Evolutionary conservation across 176 grass and related monocot genomes (phyloP).

Genomic region (Ensete glaucum): DNA sequence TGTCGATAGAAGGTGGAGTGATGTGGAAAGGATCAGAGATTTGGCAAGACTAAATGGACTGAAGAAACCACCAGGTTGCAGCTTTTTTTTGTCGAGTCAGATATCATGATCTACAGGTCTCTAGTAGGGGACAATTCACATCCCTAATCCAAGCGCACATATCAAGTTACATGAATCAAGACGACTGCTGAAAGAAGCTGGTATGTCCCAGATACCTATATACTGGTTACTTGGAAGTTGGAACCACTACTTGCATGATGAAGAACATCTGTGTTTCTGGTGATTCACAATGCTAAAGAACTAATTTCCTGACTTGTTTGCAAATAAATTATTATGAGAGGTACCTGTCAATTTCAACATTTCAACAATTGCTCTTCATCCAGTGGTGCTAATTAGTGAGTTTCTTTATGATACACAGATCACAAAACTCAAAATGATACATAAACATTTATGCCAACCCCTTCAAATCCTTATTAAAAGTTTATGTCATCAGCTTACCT

Average conservation of each 20-base stretch:
- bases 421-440: too few relatives aligned
- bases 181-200: constrained; percentile 11
- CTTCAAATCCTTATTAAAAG: too few relatives aligned
- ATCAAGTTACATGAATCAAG: constrained; percentile 13
- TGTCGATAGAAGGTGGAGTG: constrained; percentile 19
- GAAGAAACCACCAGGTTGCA: constrained; percentile 23
- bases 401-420: not conserved
- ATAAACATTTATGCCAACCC: too few relatives aligned
- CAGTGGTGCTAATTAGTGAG: constrained; percentile 18
- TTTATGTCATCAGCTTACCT: too few relatives aligned
- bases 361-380: constrained; percentile 7
- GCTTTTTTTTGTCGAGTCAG: constrained; percentile 13
- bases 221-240: not conserved
- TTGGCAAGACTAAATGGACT: constrained; percentile 16
- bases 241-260: not conserved
- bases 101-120: constrained; percentile 6
- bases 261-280: constrained; percentile 9
- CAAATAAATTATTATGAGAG: constrained; percentile 13
- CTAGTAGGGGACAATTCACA: constrained; percentile 22
- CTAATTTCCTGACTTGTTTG: constrained; percentile 10
- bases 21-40: constrained; percentile 16
- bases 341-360: constrained; percentile 19
- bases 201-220: constrained; percentile 17
- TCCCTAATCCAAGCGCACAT: not conserved
- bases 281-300: constrained; percentile 7